Conservation (phyloP, 2,329 filamentous ascomycete species). For the Trichophyton rubrum region DNA sequence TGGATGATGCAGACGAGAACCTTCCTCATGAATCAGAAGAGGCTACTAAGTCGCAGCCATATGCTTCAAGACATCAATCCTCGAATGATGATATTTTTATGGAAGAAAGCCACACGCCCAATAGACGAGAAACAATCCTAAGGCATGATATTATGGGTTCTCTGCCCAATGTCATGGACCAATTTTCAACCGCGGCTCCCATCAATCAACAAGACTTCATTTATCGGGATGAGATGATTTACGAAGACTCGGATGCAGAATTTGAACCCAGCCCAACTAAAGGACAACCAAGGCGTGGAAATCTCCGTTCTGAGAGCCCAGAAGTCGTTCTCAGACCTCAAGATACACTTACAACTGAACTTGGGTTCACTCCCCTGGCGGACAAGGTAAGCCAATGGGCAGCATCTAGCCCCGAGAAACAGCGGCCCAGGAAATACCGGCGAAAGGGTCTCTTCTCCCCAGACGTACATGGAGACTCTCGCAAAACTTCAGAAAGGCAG, state of each 20-base stretch:
- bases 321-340: not conserved
- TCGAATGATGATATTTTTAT: not conserved
- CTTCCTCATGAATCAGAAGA: slow-evolving; percentile 1
- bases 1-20: not conserved
- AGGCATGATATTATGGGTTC: slow-evolving; percentile 14
- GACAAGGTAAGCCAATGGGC: slow-evolving; percentile 52
- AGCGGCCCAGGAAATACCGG: slow-evolving; percentile 19
- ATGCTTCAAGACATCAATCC: slow-evolving; percentile 3
- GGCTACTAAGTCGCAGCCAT: slow-evolving; percentile 12
- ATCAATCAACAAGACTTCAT: slow-evolving; percentile 10
- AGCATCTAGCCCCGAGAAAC: slow-evolving; percentile 43
- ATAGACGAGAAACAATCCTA: not conserved
- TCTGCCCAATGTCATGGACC: no score
- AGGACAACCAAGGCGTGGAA: not conserved
- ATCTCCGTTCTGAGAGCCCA: not conserved
- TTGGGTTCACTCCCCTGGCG: slow-evolving; percentile 54
- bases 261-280: slow-evolving; percentile 13
- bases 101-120: not conserved
- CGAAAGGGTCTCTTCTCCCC: slow-evolving; percentile 26
- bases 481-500: not conserved
- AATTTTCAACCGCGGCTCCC: not conserved
- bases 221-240: slow-evolving; percentile 14
- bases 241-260: slow-evolving; percentile 21
- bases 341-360: not conserved
- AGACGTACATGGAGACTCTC: not conserved